phyloP scores from a whole-genome alignment of 768 basidiomycete species.

The Rhodotorula toruloides region DNA sequence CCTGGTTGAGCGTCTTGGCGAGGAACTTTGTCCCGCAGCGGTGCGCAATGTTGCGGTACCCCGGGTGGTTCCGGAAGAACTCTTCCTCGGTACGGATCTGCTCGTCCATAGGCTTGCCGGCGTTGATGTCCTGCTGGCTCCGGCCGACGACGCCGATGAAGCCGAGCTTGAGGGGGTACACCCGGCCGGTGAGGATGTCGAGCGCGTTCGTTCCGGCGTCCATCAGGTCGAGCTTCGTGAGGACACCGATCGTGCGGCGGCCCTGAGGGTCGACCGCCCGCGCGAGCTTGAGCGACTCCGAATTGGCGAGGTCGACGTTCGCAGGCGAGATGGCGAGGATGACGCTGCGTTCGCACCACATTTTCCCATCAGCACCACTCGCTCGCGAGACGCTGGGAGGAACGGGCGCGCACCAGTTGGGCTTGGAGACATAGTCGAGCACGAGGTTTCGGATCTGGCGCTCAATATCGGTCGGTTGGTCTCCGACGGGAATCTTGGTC shows the following conservation, averaged over 20 bases:
- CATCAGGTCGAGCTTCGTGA: conserved; percentile 98
- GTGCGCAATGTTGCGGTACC: conserved; percentile 91
- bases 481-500: conserved; percentile 89
- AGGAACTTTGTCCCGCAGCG: conserved; percentile 96
- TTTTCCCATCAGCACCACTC: neutral
- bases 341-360: conserved; percentile 55
- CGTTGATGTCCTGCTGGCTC: conserved; percentile 94
- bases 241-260: conserved; percentile 88
- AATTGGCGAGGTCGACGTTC: conserved; percentile 98
- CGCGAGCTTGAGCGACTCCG: conserved; percentile 93
- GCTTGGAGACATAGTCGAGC: conserved; percentile 92
- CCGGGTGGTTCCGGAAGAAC: conserved; percentile 82
- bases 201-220: conserved; percentile 97
- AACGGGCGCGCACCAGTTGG: conserved; percentile 64
- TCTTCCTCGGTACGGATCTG: conserved; percentile 79
- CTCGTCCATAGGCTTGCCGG: conserved; percentile 74
- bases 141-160: conserved; percentile 98
- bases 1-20: conserved; percentile 88
- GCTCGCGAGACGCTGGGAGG: neutral
- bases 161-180: conserved; percentile 95
- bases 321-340: conserved; percentile 95
- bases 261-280: conserved; percentile 93
- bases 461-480: conserved; percentile 94
- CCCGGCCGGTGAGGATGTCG: conserved; percentile 90
- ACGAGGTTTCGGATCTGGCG: conserved; percentile 90